Evolutionary conservation across 192 early-diverging fungal species (phyloP).

Genomic region (Ambispora gerdemannii): DNA sequence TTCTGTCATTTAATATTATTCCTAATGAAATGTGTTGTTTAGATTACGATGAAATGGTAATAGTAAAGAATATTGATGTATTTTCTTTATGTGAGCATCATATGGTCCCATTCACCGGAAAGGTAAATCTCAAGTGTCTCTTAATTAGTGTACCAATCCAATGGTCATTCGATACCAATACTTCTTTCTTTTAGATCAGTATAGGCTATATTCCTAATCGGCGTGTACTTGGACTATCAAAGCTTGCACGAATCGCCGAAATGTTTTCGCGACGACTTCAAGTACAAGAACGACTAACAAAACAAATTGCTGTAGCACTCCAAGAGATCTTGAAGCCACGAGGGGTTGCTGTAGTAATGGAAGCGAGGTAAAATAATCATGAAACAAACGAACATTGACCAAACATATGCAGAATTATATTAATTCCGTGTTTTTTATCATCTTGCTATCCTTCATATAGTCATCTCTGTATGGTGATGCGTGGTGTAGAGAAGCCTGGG

Average conservation of each 20-base stretch:
- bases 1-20: too few relatives aligned
- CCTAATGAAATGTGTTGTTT: too few relatives aligned
- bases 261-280: constrained; percentile 96
- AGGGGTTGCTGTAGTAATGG: constrained; percentile 97
- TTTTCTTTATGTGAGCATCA: constrained; percentile 99
- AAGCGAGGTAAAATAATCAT: constrained; percentile 71
- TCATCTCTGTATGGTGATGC: constrained; percentile 97
- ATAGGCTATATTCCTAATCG: constrained; percentile 97
- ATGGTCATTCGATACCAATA: neutral
- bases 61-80: constrained; percentile 95
- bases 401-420: neutral
- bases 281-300: constrained; percentile 97
- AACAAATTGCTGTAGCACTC: constrained; percentile 91
- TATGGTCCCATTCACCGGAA: constrained; percentile 96
- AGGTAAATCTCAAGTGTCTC: constrained; percentile 53
- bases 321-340: constrained; percentile 90
- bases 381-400: neutral
- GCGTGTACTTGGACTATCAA: constrained; percentile 91
- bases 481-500: constrained; percentile 97
- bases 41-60: constrained; percentile 99
- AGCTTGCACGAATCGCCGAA: constrained; percentile 96
- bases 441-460: constrained; percentile 33
- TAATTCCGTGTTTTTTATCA: neutral
- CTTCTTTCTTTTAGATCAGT: constrained; percentile 55
- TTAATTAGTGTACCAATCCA: neutral